phyloP scores from a whole-genome alignment of 148 eudicot genomes.

The Rhododendron williamsianum region DNA sequence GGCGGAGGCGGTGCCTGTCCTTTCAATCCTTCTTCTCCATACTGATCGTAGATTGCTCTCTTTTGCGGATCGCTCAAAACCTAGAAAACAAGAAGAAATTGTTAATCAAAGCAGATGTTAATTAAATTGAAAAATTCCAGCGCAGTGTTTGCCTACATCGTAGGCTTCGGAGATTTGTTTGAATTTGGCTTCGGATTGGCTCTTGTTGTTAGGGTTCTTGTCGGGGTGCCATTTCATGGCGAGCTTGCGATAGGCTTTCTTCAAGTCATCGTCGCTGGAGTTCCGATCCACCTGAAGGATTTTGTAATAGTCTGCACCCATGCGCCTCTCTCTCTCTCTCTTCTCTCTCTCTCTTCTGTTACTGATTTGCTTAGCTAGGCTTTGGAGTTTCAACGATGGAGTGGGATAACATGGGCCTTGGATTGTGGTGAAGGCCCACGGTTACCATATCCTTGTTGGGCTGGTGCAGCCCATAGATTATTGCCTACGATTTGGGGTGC shows the following conservation, averaged over 20 bases:
- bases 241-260: constrained; percentile 60
- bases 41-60: constrained; percentile 72
- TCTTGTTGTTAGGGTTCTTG: constrained; percentile 66
- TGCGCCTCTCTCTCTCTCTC: not conserved
- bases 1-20: constrained; percentile 75
- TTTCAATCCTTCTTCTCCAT: constrained; percentile 78
- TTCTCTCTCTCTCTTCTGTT: not conserved
- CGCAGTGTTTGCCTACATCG: constrained; percentile 27
- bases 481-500: no score
- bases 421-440: not conserved
- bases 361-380: not conserved
- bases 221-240: constrained; percentile 86
- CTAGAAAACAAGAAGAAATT: constrained; percentile 22
- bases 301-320: constrained; percentile 49
- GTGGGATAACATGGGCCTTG: not conserved
- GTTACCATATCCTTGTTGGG: not conserved
- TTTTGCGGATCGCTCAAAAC: constrained; percentile 85
- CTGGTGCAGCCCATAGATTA: not conserved
- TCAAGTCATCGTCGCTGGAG: constrained; percentile 61
- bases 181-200: constrained; percentile 74
- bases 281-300: constrained; percentile 47
- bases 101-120: not conserved
- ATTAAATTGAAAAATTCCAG: not conserved
- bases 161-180: constrained; percentile 77
- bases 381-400: not conserved